Evolutionary conservation across 177 flowering plant genomes (phyloP).

Genomic region (Vitis hybrid): DNA sequence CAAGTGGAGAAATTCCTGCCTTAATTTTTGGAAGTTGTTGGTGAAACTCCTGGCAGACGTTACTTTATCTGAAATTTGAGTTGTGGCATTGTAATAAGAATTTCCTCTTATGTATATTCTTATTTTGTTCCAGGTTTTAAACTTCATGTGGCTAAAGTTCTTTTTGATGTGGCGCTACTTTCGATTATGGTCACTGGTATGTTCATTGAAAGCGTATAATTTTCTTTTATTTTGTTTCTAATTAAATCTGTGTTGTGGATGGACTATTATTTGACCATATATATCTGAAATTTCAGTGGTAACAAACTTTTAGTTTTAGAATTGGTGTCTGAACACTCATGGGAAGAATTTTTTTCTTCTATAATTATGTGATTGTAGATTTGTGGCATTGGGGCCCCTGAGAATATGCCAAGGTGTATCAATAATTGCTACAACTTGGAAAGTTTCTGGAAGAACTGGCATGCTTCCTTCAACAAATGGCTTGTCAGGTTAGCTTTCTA

Average conservation of each 20-base stretch:
- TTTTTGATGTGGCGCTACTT: conserved; percentile 93
- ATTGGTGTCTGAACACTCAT: conserved; percentile 1
- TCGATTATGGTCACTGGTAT: conserved; percentile 96
- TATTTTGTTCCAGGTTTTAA: conserved; percentile 64
- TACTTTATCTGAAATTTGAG: background rate
- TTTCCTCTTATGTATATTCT: background rate
- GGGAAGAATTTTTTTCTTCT: background rate
- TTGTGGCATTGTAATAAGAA: background rate
- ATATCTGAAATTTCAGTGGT: background rate
- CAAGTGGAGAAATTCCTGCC: too few relatives aligned
- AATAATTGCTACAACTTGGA: conserved; percentile 92
- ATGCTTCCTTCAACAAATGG: conserved; percentile 98
- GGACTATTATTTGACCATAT: background rate
- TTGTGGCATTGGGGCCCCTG: conserved; percentile 82
- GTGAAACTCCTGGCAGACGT: background rate
- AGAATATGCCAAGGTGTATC: conserved; percentile 93
- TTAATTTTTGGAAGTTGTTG: too few relatives aligned
- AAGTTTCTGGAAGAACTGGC: conserved; percentile 98
- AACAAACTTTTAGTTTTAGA: background rate
- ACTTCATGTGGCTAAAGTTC: conserved; percentile 98
- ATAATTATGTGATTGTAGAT: conserved; percentile 42
- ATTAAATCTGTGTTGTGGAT: background rate
- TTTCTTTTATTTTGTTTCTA: background rate
- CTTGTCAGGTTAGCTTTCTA: conserved; percentile 68
- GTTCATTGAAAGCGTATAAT: conserved; percentile 1